Evolutionary conservation across 768 basidiomycete genomes (phyloP), one percentile per base, ranked within the genome.

Genomic region (Leccinum sublutescens): DNA sequence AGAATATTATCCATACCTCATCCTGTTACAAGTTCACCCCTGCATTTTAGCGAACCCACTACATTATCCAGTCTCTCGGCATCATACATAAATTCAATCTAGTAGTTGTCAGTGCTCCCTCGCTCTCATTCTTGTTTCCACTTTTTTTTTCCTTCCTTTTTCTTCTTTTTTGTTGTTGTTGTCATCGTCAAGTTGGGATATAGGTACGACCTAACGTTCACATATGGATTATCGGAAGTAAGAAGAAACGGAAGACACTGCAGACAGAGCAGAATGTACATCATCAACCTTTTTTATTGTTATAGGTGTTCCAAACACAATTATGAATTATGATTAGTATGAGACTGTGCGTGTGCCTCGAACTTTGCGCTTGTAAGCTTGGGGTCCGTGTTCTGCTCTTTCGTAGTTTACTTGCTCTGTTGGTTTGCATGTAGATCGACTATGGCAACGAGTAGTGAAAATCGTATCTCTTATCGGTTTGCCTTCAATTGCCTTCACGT

Each of bases 11-110:
- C n/a, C 34, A 54, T 54, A 53, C 43, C 55, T 33, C 40, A 58
- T 65, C 40, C 51, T 21, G 60, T 62, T 55, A 59, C 17, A 49
- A 36, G 57, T 53, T 34, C 14, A 50, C 43, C 47, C 52, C 48
- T 59, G 67, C 68, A 70, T 69, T 64, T 63, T 58, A 69, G 48
- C 55, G 51, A 54, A 21, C 23, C n/a, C 57, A 59, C 50, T 72
- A 71, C 63, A 68, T 64, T 71, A 72, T 61, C 54, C 64, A 61
- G 63, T 56, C 64, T 40, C 62, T 43, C 62, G 29, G 63, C 67
- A 71, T 62, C 55, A 40, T 72, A 69, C 55, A 40, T 72, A 69
- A 64, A 66, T 60, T 9, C 60, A 62, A 66, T 66, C 66, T 68
- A 71, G 71, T 70, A 60, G 27, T 55, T 9, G 8, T 45, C 43